A percentile compares a stretch with the other conserved stretches of the same genome.
Conservation (phyloP, 2,329 filamentous ascomycete species). For the Juglanconis juglandina region DNA sequence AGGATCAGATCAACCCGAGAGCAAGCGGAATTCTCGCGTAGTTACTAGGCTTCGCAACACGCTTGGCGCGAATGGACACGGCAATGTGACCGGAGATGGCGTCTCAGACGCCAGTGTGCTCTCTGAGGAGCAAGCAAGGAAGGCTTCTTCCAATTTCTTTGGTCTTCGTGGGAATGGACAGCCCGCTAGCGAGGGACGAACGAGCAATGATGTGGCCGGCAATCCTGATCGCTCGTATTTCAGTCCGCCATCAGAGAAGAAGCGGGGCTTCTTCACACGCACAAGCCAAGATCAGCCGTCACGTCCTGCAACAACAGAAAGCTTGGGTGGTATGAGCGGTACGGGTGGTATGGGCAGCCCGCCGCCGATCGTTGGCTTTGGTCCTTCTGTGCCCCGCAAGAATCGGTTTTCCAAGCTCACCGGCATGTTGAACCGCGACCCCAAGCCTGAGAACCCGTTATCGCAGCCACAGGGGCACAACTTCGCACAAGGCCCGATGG, state of each 20-base stretch:
- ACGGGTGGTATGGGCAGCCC: not conserved
- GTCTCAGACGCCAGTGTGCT: slow-evolving; percentile 39
- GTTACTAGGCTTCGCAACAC: slow-evolving; percentile 50
- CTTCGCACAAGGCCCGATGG: slow-evolving; percentile 19
- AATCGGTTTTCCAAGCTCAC: slow-evolving; percentile 44
- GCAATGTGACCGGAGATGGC: slow-evolving; percentile 36
- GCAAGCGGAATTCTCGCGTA: slow-evolving; percentile 40
- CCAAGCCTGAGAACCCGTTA: slow-evolving; percentile 8
- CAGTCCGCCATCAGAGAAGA: slow-evolving; percentile 23
- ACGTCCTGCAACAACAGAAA: slow-evolving; percentile 16
- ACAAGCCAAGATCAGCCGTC: slow-evolving; percentile 15
- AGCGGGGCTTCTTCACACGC: slow-evolving; percentile 27
- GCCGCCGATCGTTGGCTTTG: slow-evolving; percentile 17
- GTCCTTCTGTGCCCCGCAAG: slow-evolving; percentile 28
- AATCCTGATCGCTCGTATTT: not conserved
- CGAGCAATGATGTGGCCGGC: slow-evolving; percentile 28
- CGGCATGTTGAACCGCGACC: slow-evolving; percentile 28
- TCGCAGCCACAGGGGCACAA: slow-evolving; percentile 9
- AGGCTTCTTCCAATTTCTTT: slow-evolving; percentile 39
- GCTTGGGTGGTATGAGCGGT: not conserved
- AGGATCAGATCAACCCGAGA: slow-evolving; percentile 30
- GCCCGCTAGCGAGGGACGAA: slow-evolving; percentile 21
- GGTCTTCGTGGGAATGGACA: slow-evolving; percentile 25
- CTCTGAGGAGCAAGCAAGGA: slow-evolving; percentile 37
- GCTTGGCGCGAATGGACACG: slow-evolving; percentile 32